Evolutionary conservation across 176 grass and related monocot genomes (phyloP), one percentile per base, ranked within the genome.

Genomic region (Poa pratensis): DNA sequence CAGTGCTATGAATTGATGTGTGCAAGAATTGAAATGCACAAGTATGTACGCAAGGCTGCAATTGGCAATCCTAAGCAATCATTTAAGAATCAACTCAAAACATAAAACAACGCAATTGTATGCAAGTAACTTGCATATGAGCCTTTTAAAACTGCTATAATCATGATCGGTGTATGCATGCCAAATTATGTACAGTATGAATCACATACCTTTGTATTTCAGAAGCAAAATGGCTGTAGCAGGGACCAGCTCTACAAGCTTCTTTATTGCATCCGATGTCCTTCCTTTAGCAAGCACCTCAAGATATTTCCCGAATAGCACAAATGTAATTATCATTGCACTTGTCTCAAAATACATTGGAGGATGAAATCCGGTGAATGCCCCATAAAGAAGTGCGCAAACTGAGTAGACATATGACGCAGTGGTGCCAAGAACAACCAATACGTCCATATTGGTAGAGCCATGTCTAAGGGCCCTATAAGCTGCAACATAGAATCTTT

Each of bases 281-380:
- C 92, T 90, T 50, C 94, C 91, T 88, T 97, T 97, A 37, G 94
- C 91, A 82, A 94, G 70, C 62, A 92, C 81, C 87, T 94, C 94
- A 50, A 97, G 87, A 76, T 94, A 97, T 67, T 94, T 94, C 42
- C 94, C 92, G 64, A 94, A 86, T 79, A 97, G 84, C 60, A 97
- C 88, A 88, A 97, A 97, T 34, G 94, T 92, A 52, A 97, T 94
- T 72, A 97, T 92, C 91, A 94, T 94, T 74, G 94, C 91, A 18
- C 91, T 94, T 66, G 94, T 94, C 86, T 97, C 94, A 86, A 97
- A 94, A 88, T 94, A 97, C 24, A 92, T 65, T 14, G 94, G 91
- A 45, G 87, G 86, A 73, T 83, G 75, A 59, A 90, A 92, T 74
- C 86, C 88, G 69, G 88, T 84, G 78, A 92, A 90, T 43, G 85